Base-by-base conservation (phyloP, 805 yeast genomes). In the Spathaspora sp. region DNA sequence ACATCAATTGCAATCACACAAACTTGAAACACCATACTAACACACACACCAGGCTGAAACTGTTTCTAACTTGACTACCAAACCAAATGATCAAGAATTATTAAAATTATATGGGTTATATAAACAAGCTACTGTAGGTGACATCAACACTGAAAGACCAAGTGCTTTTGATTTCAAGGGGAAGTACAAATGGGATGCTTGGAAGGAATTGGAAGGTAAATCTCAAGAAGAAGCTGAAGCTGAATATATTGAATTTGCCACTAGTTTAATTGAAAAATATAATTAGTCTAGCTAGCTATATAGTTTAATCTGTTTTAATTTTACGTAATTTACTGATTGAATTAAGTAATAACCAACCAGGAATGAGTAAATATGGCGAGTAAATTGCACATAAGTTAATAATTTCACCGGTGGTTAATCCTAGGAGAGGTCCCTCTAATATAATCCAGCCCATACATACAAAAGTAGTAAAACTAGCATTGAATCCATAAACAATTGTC, bases 111-210 rank as follows among this genome's bases (percentile, higher is more conserved):
- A 94, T 76, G 97, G 93, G 47, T 79, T 94, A 62, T 94, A 80
- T 86, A 94, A 94, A 75, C 99, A 94, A 77, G 96, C 98, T 61
- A 93, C 97, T 35, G 87, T 86, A 52, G 99, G 99, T 59, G 99
- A 94, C 80, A 90, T 90, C 81, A 71, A 69, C 58, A 87, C 96
- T 55, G 76, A 79, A 51, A 89, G 89, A 76, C 99, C 99, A 50
- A 94, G 97, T 57, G 73, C 88, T 53, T 89, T 94, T 70, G 96
- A 91, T 75, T 80, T 94, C 76, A 90, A 87, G 77, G 97, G 93
- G 60, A 91, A 96, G 75, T 88, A 89, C 82, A 94, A 94, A 80
- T 94, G 98, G 98, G 93, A 92, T 67, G 81, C 98, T 8, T 94
- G 98, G 98, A 86, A 86, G 63, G 85, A 83, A 62, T 76, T 86